A percentile compares a stretch with the other conserved stretches of the same genome.
Conservation (phyloP, 208 protist genomes). For the Crithidia acanthocephali region DNA sequence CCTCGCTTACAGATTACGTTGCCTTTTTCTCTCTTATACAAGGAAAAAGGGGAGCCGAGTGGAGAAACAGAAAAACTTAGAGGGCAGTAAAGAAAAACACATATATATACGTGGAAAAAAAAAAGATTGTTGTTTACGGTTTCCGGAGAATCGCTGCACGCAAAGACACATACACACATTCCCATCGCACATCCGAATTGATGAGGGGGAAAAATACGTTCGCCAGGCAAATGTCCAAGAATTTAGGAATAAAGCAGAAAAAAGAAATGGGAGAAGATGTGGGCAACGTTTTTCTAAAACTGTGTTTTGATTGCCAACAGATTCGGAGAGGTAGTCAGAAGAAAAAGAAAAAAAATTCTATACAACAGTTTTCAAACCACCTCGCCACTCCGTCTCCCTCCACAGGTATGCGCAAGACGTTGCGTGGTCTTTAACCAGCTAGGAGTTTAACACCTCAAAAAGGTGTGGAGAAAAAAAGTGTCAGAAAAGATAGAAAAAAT, state of each 20-base stretch:
- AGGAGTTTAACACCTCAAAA: no score
- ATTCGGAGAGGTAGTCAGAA: background rate
- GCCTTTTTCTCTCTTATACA: no score
- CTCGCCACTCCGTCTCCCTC: no score
- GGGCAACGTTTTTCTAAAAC: background rate
- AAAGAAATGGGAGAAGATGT: background rate
- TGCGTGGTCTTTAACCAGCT: background rate
- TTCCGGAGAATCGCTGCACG: background rate
- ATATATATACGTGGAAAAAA: background rate
- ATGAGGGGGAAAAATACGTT: background rate
- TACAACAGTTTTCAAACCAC: no score
- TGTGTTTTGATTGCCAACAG: background rate
- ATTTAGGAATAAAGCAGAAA: conserved; percentile 6
- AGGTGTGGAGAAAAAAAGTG: background rate
- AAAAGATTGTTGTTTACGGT: background rate
- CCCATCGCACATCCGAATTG: conserved; percentile 4
- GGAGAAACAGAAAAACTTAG: background rate
- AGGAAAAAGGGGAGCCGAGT: no score
- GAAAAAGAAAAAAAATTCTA: no score
- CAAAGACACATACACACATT: background rate
- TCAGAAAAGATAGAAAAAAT: background rate
- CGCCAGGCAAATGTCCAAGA: background rate
- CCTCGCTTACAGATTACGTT: no score
- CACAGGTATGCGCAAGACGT: no score
- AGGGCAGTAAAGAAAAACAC: background rate